phyloP scores from a whole-genome alignment of 352 stramenopile species.

The Pythium dissimile region DNA sequence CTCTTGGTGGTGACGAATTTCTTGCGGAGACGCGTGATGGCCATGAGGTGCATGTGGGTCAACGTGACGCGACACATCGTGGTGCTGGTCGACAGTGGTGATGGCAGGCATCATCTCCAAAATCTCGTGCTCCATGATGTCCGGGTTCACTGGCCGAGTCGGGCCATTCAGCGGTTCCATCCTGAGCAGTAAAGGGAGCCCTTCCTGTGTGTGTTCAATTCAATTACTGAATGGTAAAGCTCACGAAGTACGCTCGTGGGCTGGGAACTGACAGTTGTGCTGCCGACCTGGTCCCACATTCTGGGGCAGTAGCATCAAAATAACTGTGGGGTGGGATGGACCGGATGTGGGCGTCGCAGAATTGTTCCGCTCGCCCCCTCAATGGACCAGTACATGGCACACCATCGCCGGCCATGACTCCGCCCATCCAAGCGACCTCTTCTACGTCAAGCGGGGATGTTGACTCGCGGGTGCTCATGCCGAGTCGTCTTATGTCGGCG shows the following conservation, averaged over 20 bases:
- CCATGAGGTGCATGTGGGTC: background rate
- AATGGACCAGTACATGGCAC: background rate
- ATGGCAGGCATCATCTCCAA: slow-evolving; percentile 10
- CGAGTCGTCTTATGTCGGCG: slow-evolving; percentile 16
- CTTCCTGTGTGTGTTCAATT: too few relatives aligned
- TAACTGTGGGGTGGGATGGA: background rate
- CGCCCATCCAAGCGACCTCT: too few relatives aligned
- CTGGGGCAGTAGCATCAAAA: background rate
- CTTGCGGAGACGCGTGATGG: background rate
- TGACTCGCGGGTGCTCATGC: background rate
- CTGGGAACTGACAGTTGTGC: background rate
- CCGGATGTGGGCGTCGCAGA: background rate
- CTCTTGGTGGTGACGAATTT: slow-evolving; percentile 5
- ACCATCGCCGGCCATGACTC: slow-evolving; percentile 3
- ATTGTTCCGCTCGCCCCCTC: background rate
- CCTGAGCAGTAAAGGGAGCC: too few relatives aligned
- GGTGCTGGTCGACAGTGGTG: slow-evolving; percentile 5
- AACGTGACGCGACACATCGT: background rate
- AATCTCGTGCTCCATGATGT: slow-evolving; percentile 4
- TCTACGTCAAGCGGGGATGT: background rate
- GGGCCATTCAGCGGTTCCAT: background rate
- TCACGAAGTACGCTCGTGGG: background rate
- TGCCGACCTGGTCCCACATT: background rate
- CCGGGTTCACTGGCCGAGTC: background rate
- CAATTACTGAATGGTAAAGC: too few relatives aligned